Percentiles rank a stretch among this genome's conserved stretches.
These are phyloP conservation scores for Penicillium sp. DNA, from an alignment of 2,329 filamentous ascomycete species.

Conservation along the genomic window DNA sequence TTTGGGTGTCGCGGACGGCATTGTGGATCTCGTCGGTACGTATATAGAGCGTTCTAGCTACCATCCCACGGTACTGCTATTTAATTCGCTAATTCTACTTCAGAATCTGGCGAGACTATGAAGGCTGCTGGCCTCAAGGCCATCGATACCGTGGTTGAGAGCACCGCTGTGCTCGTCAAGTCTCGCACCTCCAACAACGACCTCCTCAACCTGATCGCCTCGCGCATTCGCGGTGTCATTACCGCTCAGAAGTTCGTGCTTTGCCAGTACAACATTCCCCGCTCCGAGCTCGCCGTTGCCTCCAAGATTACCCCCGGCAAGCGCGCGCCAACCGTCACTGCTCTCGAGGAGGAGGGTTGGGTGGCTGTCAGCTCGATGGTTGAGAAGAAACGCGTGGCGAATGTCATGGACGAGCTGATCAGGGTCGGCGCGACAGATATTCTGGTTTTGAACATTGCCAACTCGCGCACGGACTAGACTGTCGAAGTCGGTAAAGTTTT, in stretches of 20 bases:
- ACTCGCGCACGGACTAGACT: conserved; percentile 60
- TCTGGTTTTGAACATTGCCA: conserved; percentile 81
- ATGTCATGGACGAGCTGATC: conserved; percentile 81
- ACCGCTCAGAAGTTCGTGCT: conserved; percentile 91
- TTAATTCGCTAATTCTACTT: background rate
- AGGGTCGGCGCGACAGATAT: conserved; percentile 81
- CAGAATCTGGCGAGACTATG: conserved; percentile 98
- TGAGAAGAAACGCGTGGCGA: conserved; percentile 79
- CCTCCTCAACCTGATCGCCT: conserved; percentile 80
- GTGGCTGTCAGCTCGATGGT: conserved; percentile 96
- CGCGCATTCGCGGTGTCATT: conserved; percentile 89
- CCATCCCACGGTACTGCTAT: background rate
- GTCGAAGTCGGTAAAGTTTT: conserved; percentile 7
- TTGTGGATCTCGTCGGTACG: conserved; percentile 94
- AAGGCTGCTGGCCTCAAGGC: conserved; percentile 89
- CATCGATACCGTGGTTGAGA: conserved; percentile 90
- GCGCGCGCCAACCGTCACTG: conserved; percentile 87
- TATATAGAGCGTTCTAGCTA: conserved; percentile 23
- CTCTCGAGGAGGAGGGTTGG: conserved; percentile 85
- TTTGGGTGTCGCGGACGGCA: conserved; percentile 91
- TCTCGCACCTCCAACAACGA: conserved; percentile 80
- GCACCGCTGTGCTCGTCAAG: conserved; percentile 87
- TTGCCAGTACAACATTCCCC: conserved; percentile 93
- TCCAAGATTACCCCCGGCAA: conserved; percentile 86
- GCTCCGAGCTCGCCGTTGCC: conserved; percentile 66